Evolutionary conservation across 2,329 filamentous ascomycete species (phyloP), one percentile per base, ranked within the genome.

Genomic region (Trichophyton benhamiae): DNA sequence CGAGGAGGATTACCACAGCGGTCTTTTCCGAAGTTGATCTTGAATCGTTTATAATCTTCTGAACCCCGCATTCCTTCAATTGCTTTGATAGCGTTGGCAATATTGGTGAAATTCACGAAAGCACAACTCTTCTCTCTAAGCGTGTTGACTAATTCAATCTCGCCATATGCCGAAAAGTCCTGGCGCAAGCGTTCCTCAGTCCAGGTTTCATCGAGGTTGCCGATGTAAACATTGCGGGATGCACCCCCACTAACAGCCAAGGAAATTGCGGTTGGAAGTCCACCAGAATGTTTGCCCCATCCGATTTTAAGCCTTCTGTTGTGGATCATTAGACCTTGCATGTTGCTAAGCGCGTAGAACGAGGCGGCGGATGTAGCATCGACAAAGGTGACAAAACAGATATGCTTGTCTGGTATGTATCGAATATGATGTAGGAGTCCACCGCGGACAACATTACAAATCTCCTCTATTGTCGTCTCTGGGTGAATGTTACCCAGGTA

Each of bases 91-190:
- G 94, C 94, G 69, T 99, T 99, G 72, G 94, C 94, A 72, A 99
- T 99, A 78, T 99, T 99, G 72, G 94, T 99, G 75, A 99, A 99
- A 79, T 99, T 99, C 74, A 99, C 94, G 73, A 99, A 99, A 0
- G 94, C 94, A 74, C 94, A 99, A 78, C 91, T 96, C 85, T 99
- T 99, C 80, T 99, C 94, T 60, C 94, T 87, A 63, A 99, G 80
- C 15, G 94, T 89, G 77, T 99, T 99, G 65, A 99, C 91, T 65
- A 99, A 80, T 77, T 99, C 94, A 70, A 99, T 97, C 76, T 99
- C 94, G 66, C 94, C 94, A 69, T 89, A 97, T 73, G 97, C 92
- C 38, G 91, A 89, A 74, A 99, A 99, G 76, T 99, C 94, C 74
- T 96, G 91, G 71, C 91, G 86, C 68, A 99, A 80, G 63, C 92